Evolutionary conservation across 805 yeast genomes (phyloP), one percentile per base, ranked within the genome.

Genomic region (Candida dajiaensis): DNA sequence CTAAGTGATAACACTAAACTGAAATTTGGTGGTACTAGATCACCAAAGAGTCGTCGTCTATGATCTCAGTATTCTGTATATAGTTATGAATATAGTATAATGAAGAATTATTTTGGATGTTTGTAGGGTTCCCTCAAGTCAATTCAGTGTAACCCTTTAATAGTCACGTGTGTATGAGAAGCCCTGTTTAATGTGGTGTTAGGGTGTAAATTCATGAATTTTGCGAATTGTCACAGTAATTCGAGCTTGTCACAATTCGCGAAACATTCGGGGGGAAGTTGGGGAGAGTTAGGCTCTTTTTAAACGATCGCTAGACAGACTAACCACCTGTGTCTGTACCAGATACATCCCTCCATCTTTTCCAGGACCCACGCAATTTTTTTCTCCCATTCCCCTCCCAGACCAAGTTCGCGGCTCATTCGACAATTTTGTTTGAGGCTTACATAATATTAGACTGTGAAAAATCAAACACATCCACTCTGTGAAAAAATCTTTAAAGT

Each of bases 11-110:
- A 76, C 53, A 89, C 99, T 6, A 78, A 78, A 48, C 74, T 92
- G 71, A 85, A 86, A 67, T 88, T 88, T 60, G 99, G 99, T 73
- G 98, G 98, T 73, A 83, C 78, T 41, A 80, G 94, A 58, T 74
- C 96, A 19, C 95, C 92, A 67, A 80, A 82, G 64, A 74, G 74
- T 48, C 84, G 97, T 72, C 82, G 95, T 70, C 71, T 85, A 59
- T 81, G 69, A 64, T 48, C 7, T 33, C 36, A 19, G 22, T 33
- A 25, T 38, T 12, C 16, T 40, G 33, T 28, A 23, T 21, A 45
- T 45, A 35, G 36, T 33, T 25, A 37, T 33, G 38, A 42, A 36
- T 43, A 44, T 33, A 33, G 28, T 51, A 45, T 46, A 33, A 33
- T 33, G 36, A 33, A 33, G 16, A n/a, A n/a, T n/a, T n/a, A n/a